Conservation (phyloP, 1,284 basidiomycete genomes). For the Filobasidium uniguttulatum region DNA sequence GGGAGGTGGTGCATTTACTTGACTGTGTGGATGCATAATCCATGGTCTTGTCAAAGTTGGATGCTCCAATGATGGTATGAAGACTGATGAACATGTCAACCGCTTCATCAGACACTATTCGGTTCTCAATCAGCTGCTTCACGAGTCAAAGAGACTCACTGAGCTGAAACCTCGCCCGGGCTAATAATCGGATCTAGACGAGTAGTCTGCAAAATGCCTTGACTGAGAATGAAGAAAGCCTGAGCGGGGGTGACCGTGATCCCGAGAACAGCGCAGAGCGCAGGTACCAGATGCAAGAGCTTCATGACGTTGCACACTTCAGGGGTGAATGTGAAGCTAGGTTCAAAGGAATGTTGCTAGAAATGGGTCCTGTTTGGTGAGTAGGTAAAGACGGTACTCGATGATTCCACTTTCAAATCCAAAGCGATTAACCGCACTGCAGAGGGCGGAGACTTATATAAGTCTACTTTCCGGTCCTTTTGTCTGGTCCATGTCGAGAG, state of each 20-base stretch:
- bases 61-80: conserved; percentile 36
- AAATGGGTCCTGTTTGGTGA: no score
- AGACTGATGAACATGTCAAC: conserved; percentile 12
- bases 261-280: no score
- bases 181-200: conserved; percentile 31
- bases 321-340: no score
- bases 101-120: background rate
- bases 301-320: no score
- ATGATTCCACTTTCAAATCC: no score
- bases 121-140: background rate
- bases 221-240: conserved; percentile 31
- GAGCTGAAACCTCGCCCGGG: conserved; percentile 24
- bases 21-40: conserved; percentile 24
- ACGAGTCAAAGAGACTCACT: conserved; percentile 17
- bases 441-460: no score
- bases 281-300: no score
- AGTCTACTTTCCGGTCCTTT: no score
- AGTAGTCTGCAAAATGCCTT: conserved; percentile 25
- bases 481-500: no score
- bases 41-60: conserved; percentile 30
- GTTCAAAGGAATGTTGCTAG: no score
- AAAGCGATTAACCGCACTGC: no score
- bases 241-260: conserved; percentile 19
- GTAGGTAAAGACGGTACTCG: no score
- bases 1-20: conserved; percentile 34